Evolutionary conservation across 2,329 filamentous ascomycete genomes (phyloP).

Genomic region (Venturia pyrina): DNA sequence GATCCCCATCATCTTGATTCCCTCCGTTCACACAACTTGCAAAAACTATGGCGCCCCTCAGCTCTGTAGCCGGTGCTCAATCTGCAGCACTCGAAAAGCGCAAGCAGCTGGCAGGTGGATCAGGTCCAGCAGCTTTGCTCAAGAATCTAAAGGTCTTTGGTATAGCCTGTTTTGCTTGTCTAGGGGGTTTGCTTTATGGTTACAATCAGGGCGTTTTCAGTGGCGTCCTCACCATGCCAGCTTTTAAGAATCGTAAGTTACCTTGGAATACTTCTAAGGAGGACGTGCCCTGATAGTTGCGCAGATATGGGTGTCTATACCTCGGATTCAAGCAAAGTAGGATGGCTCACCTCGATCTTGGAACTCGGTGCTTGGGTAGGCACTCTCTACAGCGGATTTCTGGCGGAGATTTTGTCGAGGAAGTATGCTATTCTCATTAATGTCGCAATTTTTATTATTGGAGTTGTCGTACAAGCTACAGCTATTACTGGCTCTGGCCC

Average conservation of each 20-base stretch:
- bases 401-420: constrained; percentile 60
- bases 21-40: neutral
- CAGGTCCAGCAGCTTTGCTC: constrained; percentile 40
- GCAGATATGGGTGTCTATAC: constrained; percentile 33
- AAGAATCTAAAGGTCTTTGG: constrained; percentile 45
- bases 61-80: constrained; percentile 17
- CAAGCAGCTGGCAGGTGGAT: constrained; percentile 27
- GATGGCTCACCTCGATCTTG: constrained; percentile 51
- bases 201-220: constrained; percentile 69
- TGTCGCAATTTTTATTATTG: constrained; percentile 56
- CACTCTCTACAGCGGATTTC: constrained; percentile 56
- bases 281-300: neutral
- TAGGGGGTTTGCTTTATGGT: constrained; percentile 50
- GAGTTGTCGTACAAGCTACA: constrained; percentile 58
- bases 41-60: constrained; percentile 10
- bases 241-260: constrained; percentile 32
- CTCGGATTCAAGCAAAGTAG: constrained; percentile 30
- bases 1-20: neutral
- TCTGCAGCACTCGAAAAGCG: constrained; percentile 30
- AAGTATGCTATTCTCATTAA: constrained; percentile 62
- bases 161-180: constrained; percentile 44
- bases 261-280: neutral
- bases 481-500: constrained; percentile 45
- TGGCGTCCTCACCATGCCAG: constrained; percentile 49
- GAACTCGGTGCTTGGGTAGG: constrained; percentile 73